Base-by-base conservation (phyloP, 257 asterid species). In the Solanum corneliomulleri region DNA sequence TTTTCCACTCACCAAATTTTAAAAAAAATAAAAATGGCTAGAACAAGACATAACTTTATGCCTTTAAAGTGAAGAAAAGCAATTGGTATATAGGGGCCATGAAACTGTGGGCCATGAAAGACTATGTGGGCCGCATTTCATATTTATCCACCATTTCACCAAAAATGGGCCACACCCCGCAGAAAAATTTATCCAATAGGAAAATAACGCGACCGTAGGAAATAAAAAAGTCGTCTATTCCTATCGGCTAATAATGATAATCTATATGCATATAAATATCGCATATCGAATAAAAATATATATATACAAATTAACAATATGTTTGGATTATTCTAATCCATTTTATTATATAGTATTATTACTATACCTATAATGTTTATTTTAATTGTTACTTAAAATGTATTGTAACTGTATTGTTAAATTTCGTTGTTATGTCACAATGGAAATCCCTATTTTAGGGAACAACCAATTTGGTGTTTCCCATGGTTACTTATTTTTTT, bases 11-110 rank as follows among this genome's bases (percentile, higher is more conserved):
- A 78, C 45, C 15, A 78, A 44, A 44, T 5, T 18, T 5, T 18
- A 18, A 25, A 13, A 11, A 18, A 2, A 9, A 16, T 9, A 21
- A 9, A 68, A 44, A 42, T 27, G 66, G 37, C 70, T 44, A 85
- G 16, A 83, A 83, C 47, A 23, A 83, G 75, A 39, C 62, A 39
- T 5, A 64, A 15, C 39, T 66, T 84, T 84, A 64, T 84, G 42
- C 62, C 78, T 85, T 69, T 85, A 85, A 68, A 85, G 80, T 21
- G 58, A 74, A 33, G 31, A 85, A 85, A 85, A 49, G 47, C 85
- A 81, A 29, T 81, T 81, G 85, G 33, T 18, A 15, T 21, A 42
- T 85, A 7, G 71, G 87, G 87, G 2, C 87, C 87, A 11, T 12
- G 47, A 41, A 41, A n/a, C 20, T 20, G 49, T 3, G 44, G 66